A percentile compares a stretch with the other conserved stretches of the same genome.
Evolutionary conservation across 257 asterid species (phyloP).

Genomic region (Galeopsis tetrahit): DNA sequence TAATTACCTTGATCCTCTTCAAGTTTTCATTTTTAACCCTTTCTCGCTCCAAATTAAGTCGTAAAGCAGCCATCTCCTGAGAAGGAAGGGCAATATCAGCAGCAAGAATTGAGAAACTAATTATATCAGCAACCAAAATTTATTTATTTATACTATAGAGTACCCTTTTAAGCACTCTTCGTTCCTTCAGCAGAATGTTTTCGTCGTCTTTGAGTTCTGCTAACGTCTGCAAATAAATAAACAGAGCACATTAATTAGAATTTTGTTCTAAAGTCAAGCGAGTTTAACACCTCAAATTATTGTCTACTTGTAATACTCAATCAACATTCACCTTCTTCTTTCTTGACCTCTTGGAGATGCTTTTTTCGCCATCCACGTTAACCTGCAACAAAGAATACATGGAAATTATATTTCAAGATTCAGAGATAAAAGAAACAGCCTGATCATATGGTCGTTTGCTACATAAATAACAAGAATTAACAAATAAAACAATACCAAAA

Average conservation of each 20-base stretch:
- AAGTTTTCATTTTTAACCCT: constrained; percentile 52
- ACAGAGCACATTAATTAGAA: background rate
- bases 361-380: constrained; percentile 40
- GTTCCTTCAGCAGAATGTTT: constrained; percentile 50
- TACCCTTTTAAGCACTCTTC: constrained; percentile 70
- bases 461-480: background rate
- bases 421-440: background rate
- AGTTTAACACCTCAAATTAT: background rate
- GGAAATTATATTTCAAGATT: background rate
- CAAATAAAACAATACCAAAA: background rate
- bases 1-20: constrained; percentile 71
- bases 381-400: constrained; percentile 39
- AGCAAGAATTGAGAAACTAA: background rate
- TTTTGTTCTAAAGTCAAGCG: background rate
- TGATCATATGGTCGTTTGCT: background rate
- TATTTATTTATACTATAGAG: background rate
- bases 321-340: constrained; percentile 56
- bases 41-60: constrained; percentile 53
- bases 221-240: constrained; percentile 49
- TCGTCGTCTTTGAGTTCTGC: constrained; percentile 66
- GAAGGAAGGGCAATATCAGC: constrained; percentile 9
- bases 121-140: background rate
- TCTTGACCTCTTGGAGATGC: constrained; percentile 55
- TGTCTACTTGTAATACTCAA: background rate
- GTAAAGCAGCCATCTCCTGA: constrained; percentile 60